phyloP scores from a whole-genome alignment of 1,284 basidiomycete genomes.

The Schizophyllum commune region DNA sequence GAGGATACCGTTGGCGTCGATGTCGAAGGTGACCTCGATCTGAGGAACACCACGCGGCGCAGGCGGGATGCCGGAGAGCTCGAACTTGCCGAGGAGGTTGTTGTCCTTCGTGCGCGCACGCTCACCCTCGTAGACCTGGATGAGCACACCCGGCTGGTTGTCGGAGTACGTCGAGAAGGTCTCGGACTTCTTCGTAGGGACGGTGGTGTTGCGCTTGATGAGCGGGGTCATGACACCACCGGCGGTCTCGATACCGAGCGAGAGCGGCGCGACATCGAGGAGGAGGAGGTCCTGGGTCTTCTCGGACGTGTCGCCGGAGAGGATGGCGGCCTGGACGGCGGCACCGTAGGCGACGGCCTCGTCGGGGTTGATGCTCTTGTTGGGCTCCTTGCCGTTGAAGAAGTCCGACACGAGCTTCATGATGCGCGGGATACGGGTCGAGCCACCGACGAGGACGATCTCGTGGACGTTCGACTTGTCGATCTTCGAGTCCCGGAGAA shows the following conservation, averaged over 20 bases:
- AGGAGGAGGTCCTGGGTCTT: slow-evolving; percentile 96
- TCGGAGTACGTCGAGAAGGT: slow-evolving; percentile 99
- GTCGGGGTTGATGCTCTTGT: slow-evolving; percentile 98
- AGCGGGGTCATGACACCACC: slow-evolving; percentile 98
- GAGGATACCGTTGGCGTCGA: slow-evolving; percentile 97
- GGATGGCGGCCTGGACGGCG: slow-evolving; percentile 97
- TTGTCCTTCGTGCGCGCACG: slow-evolving; percentile 99
- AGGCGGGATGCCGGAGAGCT: slow-evolving; percentile 95
- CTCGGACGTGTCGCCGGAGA: slow-evolving; percentile 96
- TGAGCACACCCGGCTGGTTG: slow-evolving; percentile 98
- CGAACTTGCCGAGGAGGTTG: slow-evolving; percentile 98
- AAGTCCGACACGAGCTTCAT: slow-evolving; percentile 98
- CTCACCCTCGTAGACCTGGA: slow-evolving; percentile 99
- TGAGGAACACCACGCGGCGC: slow-evolving; percentile 98
- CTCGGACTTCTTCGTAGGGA: slow-evolving; percentile 99
- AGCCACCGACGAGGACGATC: slow-evolving; percentile 97
- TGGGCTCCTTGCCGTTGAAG: slow-evolving; percentile 97
- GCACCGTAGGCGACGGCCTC: slow-evolving; percentile 99
- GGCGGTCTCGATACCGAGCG: slow-evolving; percentile 97
- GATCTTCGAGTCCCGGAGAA: slow-evolving; percentile 96
- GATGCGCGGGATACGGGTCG: slow-evolving; percentile 97
- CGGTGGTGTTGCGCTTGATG: slow-evolving; percentile 98
- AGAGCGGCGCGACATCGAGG: slow-evolving; percentile 94
- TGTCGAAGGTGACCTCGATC: slow-evolving; percentile 97
- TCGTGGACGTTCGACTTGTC: slow-evolving; percentile 94